Base-by-base conservation (phyloP, 2,329 filamentous ascomycete species). In the Leptographium galeiforme region DNA sequence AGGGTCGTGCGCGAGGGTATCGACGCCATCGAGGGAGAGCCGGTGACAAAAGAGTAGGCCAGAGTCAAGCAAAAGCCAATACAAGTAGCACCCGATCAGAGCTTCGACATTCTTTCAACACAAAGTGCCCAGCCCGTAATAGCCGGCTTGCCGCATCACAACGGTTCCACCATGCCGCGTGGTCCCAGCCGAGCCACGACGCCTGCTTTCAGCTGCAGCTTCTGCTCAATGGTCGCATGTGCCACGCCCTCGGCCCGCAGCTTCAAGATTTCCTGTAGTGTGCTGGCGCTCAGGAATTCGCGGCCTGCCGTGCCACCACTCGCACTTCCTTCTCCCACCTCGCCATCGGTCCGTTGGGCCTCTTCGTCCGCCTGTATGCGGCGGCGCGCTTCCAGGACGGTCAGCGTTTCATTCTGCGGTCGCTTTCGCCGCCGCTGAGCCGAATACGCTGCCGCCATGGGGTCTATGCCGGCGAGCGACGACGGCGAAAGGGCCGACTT, bases 401-500 rank as follows among this genome's bases (percentile, higher is more conserved):
- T 65, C 11, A 80, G 68, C 1, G 75, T 79, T 12, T 65, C 58
- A 53, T 77, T 78, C 49, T 61, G 61, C 19, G 60, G 62, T 1
- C 67, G 62, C 53, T 64, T 62, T 1, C 67, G 62, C 53, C 64
- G 68, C 48, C 53, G 57, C 55, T 52, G 59, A 6, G 53, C 56
- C 5, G 36, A 60, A 53, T 39, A 25, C 16, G 38, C 33, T 1
- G 45, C 25, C n/a, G 33, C 40, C 30, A 11, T 25, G 2, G 19
- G 33, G 49, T 38, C 39, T 11, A 16, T 41, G 49, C 40, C 54
- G 8, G 69, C 74, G 2, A 67, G 75, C 8, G 76, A 79, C 2
- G 75, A 77, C 30, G 72, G 67, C 7, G 76, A 79, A 48, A 70
- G 73, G 6, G 73, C 77, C 34, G 77, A 76, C 57, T 74, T 76